Conservation (phyloP, 495 filamentous ascomycete species). For the Pseudomonodictys pantanalensis region DNA sequence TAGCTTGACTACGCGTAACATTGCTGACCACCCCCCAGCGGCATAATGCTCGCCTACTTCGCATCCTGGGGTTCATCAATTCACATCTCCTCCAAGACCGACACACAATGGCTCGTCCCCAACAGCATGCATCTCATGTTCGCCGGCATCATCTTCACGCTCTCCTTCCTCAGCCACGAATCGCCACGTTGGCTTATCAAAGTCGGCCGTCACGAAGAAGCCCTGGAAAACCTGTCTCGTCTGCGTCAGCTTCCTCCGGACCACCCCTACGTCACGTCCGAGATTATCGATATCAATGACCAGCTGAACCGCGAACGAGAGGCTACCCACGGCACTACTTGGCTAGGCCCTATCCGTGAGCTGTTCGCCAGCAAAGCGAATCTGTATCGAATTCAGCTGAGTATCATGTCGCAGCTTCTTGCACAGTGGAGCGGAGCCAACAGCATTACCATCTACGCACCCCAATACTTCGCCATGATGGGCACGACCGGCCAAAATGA, state of each 20-base stretch:
- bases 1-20: neutral
- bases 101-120: conserved; percentile 62
- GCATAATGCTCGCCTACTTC: conserved; percentile 60
- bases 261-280: conserved; percentile 50
- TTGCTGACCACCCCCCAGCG: conserved; percentile 27
- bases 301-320: conserved; percentile 54
- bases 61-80: conserved; percentile 55
- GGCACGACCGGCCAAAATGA: conserved; percentile 61
- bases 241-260: conserved; percentile 51
- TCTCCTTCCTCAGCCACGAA: conserved; percentile 64
- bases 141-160: conserved; percentile 61
- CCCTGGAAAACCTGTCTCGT: conserved; percentile 47
- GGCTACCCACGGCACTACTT: conserved; percentile 55
- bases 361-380: conserved; percentile 59
- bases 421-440: conserved; percentile 67
- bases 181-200: conserved; percentile 58
- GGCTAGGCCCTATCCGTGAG: conserved; percentile 57
- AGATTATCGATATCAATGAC: conserved; percentile 50
- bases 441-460: conserved; percentile 51
- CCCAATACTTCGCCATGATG: conserved; percentile 63
- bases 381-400: conserved; percentile 61
- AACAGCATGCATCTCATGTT: conserved; percentile 70
- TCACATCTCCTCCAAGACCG: conserved; percentile 55
- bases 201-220: conserved; percentile 48
- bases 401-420: conserved; percentile 58